Percentiles rank a stretch among this genome's conserved stretches.
phyloP scores from a whole-genome alignment of 768 basidiomycete species.

The Boletales sp. region DNA sequence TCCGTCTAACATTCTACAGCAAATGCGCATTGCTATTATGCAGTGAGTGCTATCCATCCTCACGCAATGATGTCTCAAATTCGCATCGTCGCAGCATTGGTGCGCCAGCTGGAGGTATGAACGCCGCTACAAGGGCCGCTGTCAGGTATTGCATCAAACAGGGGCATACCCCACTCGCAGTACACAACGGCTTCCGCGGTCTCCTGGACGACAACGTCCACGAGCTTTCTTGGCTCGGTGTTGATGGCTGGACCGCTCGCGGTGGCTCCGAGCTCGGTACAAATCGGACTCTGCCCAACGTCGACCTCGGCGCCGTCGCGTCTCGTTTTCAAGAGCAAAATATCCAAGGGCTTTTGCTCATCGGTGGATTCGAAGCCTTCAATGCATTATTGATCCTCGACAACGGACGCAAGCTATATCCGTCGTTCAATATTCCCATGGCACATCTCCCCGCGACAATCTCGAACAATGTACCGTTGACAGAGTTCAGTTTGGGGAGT shows the following conservation, averaged over 20 bases:
- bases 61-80: neutral
- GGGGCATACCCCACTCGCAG: conserved; percentile 88
- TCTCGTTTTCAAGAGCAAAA: conserved; percentile 85
- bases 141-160: conserved; percentile 90
- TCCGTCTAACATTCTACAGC: conserved; percentile 36
- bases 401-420: conserved; percentile 76
- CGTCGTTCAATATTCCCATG: conserved; percentile 93
- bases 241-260: conserved; percentile 93
- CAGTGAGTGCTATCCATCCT: conserved; percentile 52
- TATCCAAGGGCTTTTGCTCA: conserved; percentile 78
- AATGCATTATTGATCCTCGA: conserved; percentile 74
- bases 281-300: conserved; percentile 82
- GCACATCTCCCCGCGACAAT: conserved; percentile 95
- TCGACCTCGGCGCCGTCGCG: conserved; percentile 86
- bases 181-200: conserved; percentile 96
- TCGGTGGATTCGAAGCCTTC: conserved; percentile 97
- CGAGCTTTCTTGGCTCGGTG: conserved; percentile 92
- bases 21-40: conserved; percentile 78
- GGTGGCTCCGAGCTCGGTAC: conserved; percentile 98
- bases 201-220: conserved; percentile 85
- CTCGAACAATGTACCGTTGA: conserved; percentile 97
- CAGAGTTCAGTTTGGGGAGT: conserved; percentile 91
- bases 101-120: conserved; percentile 98
- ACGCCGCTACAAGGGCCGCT: conserved; percentile 92
- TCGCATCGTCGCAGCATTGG: conserved; percentile 59